A percentile compares a stretch with the other conserved stretches of the same genome.
Evolutionary conservation across 2,329 filamentous ascomycete genomes (phyloP).

Genomic region (Penicillium brevicompactum): DNA sequence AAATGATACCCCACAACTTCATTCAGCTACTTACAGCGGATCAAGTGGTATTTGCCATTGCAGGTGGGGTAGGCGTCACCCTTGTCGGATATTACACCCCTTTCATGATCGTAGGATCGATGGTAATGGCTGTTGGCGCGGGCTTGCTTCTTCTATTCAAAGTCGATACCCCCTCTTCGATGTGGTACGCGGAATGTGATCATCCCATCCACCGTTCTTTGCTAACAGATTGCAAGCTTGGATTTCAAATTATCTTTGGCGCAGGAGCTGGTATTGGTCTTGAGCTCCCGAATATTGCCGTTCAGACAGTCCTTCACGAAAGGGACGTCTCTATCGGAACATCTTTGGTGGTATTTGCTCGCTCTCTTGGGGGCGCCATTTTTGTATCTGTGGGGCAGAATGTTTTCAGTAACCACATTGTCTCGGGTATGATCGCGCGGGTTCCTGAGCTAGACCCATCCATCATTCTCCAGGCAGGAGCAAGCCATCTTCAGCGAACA

Average conservation of each 20-base stretch:
- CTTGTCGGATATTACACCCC: neutral
- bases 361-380: conserved; percentile 30
- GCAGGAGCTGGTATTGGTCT: neutral
- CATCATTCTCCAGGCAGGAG: conserved; percentile 27
- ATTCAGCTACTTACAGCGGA: neutral
- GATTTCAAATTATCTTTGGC: neutral
- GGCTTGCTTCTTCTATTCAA: neutral
- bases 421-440: conserved; percentile 20
- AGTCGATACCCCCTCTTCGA: neutral
- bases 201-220: too few species aligned
- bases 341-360: conserved; percentile 36
- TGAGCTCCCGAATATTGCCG: neutral
- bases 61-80: conserved; percentile 1
- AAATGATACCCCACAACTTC: neutral
- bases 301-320: neutral
- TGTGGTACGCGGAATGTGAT: neutral
- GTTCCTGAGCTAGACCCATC: conserved; percentile 21
- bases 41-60: conserved; percentile 12
- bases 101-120: neutral
- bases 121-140: neutral
- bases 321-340: conserved; percentile 34
- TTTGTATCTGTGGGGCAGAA: neutral
- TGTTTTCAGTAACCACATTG: neutral
- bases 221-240: neutral
- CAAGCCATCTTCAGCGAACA: neutral